Evolutionary conservation across 1,284 basidiomycete genomes (phyloP).

Genomic region (Cutaneotrichosporon dermatis): DNA sequence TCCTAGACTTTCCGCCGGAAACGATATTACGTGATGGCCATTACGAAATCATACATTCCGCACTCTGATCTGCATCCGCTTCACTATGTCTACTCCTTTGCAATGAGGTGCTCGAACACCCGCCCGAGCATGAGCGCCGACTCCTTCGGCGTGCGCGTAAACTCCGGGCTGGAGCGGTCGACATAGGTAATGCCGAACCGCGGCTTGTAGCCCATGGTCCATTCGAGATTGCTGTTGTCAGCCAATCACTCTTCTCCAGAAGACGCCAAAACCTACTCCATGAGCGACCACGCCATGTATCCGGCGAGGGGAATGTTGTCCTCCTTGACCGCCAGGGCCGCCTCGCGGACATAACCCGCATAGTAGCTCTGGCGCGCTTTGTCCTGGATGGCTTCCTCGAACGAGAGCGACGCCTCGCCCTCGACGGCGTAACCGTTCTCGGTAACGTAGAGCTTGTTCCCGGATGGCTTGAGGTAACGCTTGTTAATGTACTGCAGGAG

Average conservation of each 20-base stretch:
- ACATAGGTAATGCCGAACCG: slow-evolving; percentile 7
- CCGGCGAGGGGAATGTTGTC: slow-evolving; percentile 27
- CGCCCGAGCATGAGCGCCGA: slow-evolving; percentile 22
- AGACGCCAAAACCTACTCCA: slow-evolving; percentile 12
- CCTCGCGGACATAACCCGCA: slow-evolving; percentile 26
- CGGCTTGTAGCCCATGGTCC: neutral
- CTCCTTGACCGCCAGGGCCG: slow-evolving; percentile 21
- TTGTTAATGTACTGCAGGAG: slow-evolving; percentile 14
- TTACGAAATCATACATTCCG: no score
- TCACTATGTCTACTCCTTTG: neutral
- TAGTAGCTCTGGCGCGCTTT: slow-evolving; percentile 26
- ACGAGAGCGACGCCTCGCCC: slow-evolving; percentile 6
- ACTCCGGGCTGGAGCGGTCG: neutral
- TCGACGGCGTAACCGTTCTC: slow-evolving; percentile 7
- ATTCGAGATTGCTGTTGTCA: slow-evolving; percentile 10
- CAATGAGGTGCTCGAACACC: slow-evolving; percentile 19
- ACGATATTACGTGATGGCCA: no score
- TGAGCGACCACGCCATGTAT: slow-evolving; percentile 34
- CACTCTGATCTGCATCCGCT: no score
- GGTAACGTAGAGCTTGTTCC: slow-evolving; percentile 22
- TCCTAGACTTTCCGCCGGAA: no score
- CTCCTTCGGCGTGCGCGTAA: slow-evolving; percentile 26
- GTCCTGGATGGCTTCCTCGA: slow-evolving; percentile 21
- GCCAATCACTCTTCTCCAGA: no score
- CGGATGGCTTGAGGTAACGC: slow-evolving; percentile 1